Evolutionary conservation across 176 grass and related monocot species (phyloP).

Genomic region (Oryza coarctata): DNA sequence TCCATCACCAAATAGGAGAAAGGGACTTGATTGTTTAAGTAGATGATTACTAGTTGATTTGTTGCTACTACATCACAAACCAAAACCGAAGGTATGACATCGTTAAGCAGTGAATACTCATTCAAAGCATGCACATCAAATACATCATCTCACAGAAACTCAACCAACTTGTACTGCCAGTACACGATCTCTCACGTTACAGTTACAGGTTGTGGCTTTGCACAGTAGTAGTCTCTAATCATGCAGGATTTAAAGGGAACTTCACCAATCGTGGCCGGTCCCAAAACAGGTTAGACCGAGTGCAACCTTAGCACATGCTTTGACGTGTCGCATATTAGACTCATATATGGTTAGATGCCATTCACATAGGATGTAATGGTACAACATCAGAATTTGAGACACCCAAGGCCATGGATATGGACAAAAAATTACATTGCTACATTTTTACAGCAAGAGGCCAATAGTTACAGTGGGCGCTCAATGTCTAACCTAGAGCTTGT

Average conservation of each 20-base stretch:
- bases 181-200: background rate
- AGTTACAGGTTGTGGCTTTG: background rate
- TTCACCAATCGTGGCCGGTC: background rate
- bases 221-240: background rate
- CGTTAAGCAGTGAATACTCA: background rate
- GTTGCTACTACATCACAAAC: background rate
- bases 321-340: constrained; percentile 3
- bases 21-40: background rate
- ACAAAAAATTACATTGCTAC: constrained; percentile 37
- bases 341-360: background rate
- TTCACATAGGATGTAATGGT: background rate
- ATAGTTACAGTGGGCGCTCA: constrained; percentile 18
- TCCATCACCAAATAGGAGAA: background rate
- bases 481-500: constrained; percentile 43
- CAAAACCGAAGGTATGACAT: background rate
- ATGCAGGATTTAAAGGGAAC: background rate
- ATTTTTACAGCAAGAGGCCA: constrained; percentile 51
- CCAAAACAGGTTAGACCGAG: background rate
- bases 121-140: constrained; percentile 13
- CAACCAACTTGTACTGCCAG: background rate
- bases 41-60: background rate
- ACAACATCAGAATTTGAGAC: constrained; percentile 4
- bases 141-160: background rate
- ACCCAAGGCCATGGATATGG: constrained; percentile 1
- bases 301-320: constrained; percentile 22